Percentiles rank a stretch among this genome's conserved stretches.
phyloP scores from a whole-genome alignment of 495 filamentous ascomycete genomes.

The Xylaria nigripes region DNA sequence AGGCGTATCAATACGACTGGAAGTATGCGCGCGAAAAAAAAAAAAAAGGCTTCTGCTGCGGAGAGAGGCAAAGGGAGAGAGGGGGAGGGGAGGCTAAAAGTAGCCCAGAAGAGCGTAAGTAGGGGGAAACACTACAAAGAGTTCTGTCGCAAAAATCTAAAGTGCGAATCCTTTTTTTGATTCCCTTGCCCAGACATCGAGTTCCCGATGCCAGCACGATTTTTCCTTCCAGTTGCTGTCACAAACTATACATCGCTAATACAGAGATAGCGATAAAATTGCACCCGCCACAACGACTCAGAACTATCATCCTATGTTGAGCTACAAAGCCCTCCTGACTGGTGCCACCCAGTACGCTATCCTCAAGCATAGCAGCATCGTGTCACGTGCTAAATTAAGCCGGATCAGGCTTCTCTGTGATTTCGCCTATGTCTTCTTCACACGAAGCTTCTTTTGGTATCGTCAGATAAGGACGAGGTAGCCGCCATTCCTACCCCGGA shows the following conservation, averaged over 20 bases:
- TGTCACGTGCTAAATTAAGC: not conserved
- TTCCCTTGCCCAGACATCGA: not conserved
- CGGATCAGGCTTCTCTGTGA: not conserved
- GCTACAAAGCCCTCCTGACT: not conserved
- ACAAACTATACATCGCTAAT: not conserved
- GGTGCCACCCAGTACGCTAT: not conserved
- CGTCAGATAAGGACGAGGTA: not conserved
- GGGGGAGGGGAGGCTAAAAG: not conserved
- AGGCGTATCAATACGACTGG: not conserved
- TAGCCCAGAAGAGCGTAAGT: not conserved
- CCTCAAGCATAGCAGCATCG: not conserved
- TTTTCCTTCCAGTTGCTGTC: not conserved
- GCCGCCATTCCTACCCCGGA: not conserved
- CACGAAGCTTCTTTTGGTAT: not conserved
- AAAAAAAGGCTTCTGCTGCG: not conserved
- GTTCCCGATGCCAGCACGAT: slow-evolving; percentile 1
- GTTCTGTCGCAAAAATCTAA: not conserved
- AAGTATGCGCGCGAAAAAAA: too few relatives aligned
- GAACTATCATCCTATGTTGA: not conserved
- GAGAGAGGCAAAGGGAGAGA: too few relatives aligned
- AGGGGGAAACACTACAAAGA: not conserved
- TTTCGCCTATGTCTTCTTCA: not conserved
- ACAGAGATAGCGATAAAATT: not conserved
- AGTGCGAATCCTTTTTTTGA: not conserved
- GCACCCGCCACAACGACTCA: not conserved